Evolutionary conservation across 352 stramenopile species (phyloP).

Genomic region (Phytophthora pistaciae): DNA sequence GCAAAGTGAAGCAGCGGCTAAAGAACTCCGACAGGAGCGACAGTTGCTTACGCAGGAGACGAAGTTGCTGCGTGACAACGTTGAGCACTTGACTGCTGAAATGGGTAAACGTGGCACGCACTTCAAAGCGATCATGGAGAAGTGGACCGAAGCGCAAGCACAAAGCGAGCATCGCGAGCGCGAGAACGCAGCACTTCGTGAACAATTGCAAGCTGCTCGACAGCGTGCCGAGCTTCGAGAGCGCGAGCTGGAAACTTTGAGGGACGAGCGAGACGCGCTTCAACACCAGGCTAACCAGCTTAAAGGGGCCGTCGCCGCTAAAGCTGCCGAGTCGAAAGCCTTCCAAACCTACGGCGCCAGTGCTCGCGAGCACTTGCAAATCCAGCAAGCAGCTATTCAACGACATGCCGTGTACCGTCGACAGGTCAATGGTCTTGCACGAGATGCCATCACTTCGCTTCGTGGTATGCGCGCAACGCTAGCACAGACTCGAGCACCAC

Average conservation of each 20-base stretch:
- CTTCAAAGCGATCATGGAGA: slow-evolving; percentile 76
- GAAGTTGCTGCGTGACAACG: slow-evolving; percentile 62
- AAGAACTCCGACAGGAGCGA: slow-evolving; percentile 59
- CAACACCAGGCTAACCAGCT: slow-evolving; percentile 78
- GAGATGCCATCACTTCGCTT: slow-evolving; percentile 52
- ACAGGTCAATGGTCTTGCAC: slow-evolving; percentile 54
- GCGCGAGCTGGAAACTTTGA: slow-evolving; percentile 48
- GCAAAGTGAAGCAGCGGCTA: slow-evolving; percentile 51
- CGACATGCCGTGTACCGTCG: slow-evolving; percentile 63
- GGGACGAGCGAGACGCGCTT: slow-evolving; percentile 69
- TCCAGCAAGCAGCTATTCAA: slow-evolving; percentile 62
- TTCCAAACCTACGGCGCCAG: slow-evolving; percentile 78
- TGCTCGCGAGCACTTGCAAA: slow-evolving; percentile 68
- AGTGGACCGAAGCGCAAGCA: slow-evolving; percentile 75
- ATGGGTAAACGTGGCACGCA: slow-evolving; percentile 66
- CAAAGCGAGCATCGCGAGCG: slow-evolving; percentile 66
- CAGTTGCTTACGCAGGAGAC: slow-evolving; percentile 64
- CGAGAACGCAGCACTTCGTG: slow-evolving; percentile 59
- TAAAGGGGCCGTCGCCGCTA: slow-evolving; percentile 77
- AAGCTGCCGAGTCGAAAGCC: slow-evolving; percentile 72
- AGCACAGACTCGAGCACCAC: slow-evolving; percentile 51
- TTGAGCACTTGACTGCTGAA: slow-evolving; percentile 55
- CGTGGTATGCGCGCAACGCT: slow-evolving; percentile 50
- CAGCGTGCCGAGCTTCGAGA: slow-evolving; percentile 46
- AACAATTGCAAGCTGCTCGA: slow-evolving; percentile 59